Evolutionary conservation across 495 filamentous ascomycete genomes (phyloP).

Genomic region (Chaetomidium leptoderma): DNA sequence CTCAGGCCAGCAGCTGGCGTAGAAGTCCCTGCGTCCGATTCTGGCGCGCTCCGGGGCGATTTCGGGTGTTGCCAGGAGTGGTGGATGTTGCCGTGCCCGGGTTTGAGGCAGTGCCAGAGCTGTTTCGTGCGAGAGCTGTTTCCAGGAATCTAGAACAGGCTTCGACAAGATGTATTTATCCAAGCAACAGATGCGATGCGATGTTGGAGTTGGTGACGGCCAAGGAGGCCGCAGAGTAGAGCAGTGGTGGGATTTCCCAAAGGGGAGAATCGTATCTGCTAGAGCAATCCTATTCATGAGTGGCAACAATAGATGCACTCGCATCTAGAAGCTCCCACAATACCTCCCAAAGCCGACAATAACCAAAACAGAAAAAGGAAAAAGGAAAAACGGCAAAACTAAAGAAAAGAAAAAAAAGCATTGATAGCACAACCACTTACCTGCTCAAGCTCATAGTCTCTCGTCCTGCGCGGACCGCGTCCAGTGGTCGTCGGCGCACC

Average conservation of each 20-base stretch:
- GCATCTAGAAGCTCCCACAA: not conserved
- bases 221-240: too few relatives aligned
- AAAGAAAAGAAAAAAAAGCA: conserved; percentile 2
- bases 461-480: conserved; percentile 61
- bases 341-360: too few relatives aligned
- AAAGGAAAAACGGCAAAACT: not conserved
- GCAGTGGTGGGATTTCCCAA: too few relatives aligned
- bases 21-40: not conserved
- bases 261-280: too few relatives aligned
- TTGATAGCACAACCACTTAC: conserved; percentile 48
- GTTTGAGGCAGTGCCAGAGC: not conserved
- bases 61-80: not conserved
- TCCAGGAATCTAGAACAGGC: not conserved
- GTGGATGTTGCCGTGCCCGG: not conserved
- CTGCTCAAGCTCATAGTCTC: conserved; percentile 81
- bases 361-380: not conserved
- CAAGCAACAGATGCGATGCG: not conserved
- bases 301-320: conserved; percentile 4
- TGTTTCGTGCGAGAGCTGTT: not conserved
- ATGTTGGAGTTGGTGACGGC: not conserved
- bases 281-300: not conserved
- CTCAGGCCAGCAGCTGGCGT: not conserved
- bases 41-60: not conserved
- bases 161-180: not conserved
- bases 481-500: conserved; percentile 60